Evolutionary conservation across 179 eudicot species (phyloP), one percentile per base, ranked within the genome.

Genomic region (Patellifolia procumbens): DNA sequence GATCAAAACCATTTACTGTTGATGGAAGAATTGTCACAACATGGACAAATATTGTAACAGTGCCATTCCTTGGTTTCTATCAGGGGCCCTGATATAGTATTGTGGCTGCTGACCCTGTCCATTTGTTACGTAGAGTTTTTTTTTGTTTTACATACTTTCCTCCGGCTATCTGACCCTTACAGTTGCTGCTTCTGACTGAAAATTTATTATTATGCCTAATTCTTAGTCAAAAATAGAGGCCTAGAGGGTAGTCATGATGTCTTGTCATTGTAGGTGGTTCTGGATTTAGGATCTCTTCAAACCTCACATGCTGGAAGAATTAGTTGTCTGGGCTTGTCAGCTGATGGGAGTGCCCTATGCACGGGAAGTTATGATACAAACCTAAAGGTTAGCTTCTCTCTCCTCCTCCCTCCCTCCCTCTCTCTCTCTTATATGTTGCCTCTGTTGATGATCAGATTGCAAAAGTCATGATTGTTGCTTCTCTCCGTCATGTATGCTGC

Each of bases 271-370:
- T 72, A 94, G 98, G 86, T 88, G 78, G 98, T 94, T 10, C 83
- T 91, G 81, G 60, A 94, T 82, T 83, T 94, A 90, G 97, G 96
- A 76, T 76, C 86, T 59, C 88, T 94, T 64, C 97, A 94, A 67
- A 89, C 84, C 73, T 89, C 97, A n/a, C 98, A 94, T 60, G 81
- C 80, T 51, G 83, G 84, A 52, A 90, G 90, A 72, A 87, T 94
- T 43, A 92, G 88, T 80, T 92, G 97, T 78, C 82, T 94, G 85
- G 98, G 98, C 39, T 83, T 94, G 84, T 94, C 98, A 55, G 89
- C 97, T 81, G 98, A 94, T 87, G 98, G 98, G 42, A 94, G 98
- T 73, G 97, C 98, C 79, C 85, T 94, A 46, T 94, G 98, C 84
- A 94, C 98, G 64, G 97, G 98, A 82, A 94, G 98, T 86, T 91